These are phyloP conservation scores for Sphaerulina populicola DNA, from an alignment of 2,329 filamentous ascomycete genomes.

Conservation along the genomic window DNA sequence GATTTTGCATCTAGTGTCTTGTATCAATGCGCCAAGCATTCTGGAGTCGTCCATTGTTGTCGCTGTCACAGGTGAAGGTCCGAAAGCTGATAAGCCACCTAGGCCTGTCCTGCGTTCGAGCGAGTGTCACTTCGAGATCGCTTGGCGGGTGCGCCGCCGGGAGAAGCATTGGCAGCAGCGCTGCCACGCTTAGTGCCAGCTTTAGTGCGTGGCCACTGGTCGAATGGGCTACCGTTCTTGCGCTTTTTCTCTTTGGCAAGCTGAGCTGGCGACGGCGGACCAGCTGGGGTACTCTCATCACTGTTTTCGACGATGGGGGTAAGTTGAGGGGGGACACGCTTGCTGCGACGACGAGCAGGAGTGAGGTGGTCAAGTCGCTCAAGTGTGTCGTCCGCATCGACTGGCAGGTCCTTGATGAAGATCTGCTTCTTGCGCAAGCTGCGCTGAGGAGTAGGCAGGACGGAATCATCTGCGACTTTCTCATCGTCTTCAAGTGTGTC, in stretches of 20 bases:
- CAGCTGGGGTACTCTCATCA: constrained; percentile 12
- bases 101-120: constrained; percentile 1
- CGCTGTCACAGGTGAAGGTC: background rate
- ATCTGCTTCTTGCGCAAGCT: constrained; percentile 29
- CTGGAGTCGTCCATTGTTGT: background rate
- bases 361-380: constrained; percentile 6
- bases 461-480: background rate
- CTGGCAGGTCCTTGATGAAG: constrained; percentile 11
- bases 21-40: constrained; percentile 1
- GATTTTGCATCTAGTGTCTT: background rate
- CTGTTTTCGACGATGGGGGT: constrained; percentile 42
- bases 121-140: constrained; percentile 12
- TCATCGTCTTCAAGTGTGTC: constrained; percentile 10
- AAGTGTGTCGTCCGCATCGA: constrained; percentile 27
- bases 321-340: constrained; percentile 6
- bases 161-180: background rate
- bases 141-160: constrained; percentile 3
- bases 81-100: constrained; percentile 1
- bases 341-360: constrained; percentile 28
- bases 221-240: constrained; percentile 51
- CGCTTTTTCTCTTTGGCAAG: constrained; percentile 4
- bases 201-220: constrained; percentile 61
- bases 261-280: constrained; percentile 4
- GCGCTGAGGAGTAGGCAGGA: constrained; percentile 13
- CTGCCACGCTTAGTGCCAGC: constrained; percentile 18